Percentiles rank a stretch among this genome's conserved stretches.
These are phyloP conservation scores for Tillandsia fasciculata DNA, from an alignment of 176 grass and related monocot genomes.

Conservation along the genomic window DNA sequence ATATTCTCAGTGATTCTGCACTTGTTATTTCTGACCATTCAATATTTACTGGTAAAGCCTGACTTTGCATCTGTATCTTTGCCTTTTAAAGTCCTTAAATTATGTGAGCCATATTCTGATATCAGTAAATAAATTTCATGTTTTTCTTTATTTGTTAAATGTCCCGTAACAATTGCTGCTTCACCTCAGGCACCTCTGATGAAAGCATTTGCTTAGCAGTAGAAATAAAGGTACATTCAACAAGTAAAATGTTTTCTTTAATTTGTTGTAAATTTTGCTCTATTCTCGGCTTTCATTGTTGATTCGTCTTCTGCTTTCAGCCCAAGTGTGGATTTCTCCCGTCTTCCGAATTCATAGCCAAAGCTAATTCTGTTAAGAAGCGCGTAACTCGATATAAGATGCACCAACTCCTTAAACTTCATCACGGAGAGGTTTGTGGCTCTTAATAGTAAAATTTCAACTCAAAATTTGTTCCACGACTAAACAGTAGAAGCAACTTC, in stretches of 20 bases:
- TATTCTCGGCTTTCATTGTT: not conserved
- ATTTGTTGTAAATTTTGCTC: constrained; percentile 3
- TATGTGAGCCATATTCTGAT: no score
- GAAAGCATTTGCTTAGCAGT: constrained; percentile 56
- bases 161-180: not conserved
- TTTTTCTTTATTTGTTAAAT: constrained; percentile 1
- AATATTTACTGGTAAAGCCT: constrained; percentile 48
- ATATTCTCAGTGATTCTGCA: constrained; percentile 38
- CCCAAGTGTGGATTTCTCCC: constrained; percentile 91
- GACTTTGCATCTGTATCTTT: not conserved
- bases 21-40: constrained; percentile 90
- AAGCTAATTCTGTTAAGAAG: constrained; percentile 74
- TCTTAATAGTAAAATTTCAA: not conserved
- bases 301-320: constrained; percentile 21
- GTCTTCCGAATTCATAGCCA: constrained; percentile 77
- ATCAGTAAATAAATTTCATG: no score
- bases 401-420: constrained; percentile 81
- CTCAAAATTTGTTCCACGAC: no score
- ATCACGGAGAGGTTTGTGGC: constrained; percentile 46
- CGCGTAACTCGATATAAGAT: constrained; percentile 78
- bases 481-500: no score
- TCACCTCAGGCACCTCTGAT: constrained; percentile 46
- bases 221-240: constrained; percentile 74
- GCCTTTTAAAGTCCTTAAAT: no score
- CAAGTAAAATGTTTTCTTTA: constrained; percentile 2